Base-by-base conservation (phyloP, 805 yeast species). In the Wickerhamiella sergipiensis region DNA sequence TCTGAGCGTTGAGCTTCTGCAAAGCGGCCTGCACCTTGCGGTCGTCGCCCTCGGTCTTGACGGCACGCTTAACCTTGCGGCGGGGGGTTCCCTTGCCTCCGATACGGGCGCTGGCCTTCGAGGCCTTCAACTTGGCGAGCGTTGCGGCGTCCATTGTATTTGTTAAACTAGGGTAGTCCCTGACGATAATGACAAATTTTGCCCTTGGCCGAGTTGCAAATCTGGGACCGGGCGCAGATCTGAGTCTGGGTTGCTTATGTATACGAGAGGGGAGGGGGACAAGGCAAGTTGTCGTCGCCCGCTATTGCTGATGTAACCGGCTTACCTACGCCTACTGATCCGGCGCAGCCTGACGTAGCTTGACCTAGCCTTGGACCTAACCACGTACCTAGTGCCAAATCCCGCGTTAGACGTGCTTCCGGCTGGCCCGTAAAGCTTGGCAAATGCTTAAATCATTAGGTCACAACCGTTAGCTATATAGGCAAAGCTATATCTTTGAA, bases 1-100 rank as follows among this genome's bases (percentile, higher is more conserved):
- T 83, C 72, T 83, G 85, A 59, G 89, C 94, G 72, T 85, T 83
- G 69, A 90, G 77, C 75, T 89, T 88, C 70, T 81, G 83, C 72
- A 90, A 76, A 65, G 90, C 80, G 62, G 81, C 85, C 74, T 86
- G 88, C 70, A 90, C 78, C 74, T 89, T 88, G 71, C 87, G 76
- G 67, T 88, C 95, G 64, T 81, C 87, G 56, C 68, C 72, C 72
- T 84, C 87, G 55, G 77, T 66, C 64, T 64, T 62, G 55, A 58
- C 61, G 61, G 73, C 67, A 77, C 87, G 86, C 79, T 84, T 84
- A 69, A 85, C 83, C 79, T 86, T 85, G 68, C 95, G 83, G 79
- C 98, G 88, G 70, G 89, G 83, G 65, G 75, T 71, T 39, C 75
- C 75, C 61, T 71, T 71, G 52, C 84, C 84, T 61, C 89, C 92